Evolutionary conservation across 441 rosid genomes (phyloP).

Genomic region (Gossypium gossypioides): DNA sequence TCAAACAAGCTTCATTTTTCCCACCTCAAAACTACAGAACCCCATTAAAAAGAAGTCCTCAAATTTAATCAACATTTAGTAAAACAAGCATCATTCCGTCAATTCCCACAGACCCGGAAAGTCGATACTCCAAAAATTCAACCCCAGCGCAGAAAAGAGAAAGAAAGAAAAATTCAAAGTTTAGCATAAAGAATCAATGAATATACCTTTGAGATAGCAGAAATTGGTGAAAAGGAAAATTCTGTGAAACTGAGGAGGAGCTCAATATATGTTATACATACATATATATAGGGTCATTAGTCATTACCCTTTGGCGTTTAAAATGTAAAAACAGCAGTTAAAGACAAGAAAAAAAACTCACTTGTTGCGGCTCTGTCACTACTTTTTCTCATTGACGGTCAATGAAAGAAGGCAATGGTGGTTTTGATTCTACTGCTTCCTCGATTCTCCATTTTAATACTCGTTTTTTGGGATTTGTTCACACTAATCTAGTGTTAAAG

Average conservation of each 20-base stretch:
- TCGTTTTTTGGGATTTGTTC: no score
- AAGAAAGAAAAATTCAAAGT: neutral
- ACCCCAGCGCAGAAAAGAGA: neutral
- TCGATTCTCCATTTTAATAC: no score
- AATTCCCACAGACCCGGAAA: neutral
- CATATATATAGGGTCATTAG: neutral
- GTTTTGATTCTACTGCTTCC: no score
- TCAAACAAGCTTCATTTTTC: neutral
- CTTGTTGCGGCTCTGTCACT: neutral
- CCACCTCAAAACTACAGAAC: neutral
- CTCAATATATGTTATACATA: neutral
- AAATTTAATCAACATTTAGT: neutral
- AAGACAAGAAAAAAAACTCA: neutral
- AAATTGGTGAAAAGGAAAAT: neutral
- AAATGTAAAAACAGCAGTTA: neutral
- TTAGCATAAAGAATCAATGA: neutral
- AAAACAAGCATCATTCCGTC: neutral
- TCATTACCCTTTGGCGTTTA: neutral
- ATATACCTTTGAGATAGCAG: conserved; percentile 1
- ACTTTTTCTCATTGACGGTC: neutral
- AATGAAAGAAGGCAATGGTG: no score
- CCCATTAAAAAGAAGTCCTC: neutral
- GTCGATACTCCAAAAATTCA: neutral
- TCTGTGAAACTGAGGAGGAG: neutral
- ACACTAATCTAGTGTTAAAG: no score